phyloP scores from a whole-genome alignment of 805 yeast species.

The Candida parachauliodes region DNA sequence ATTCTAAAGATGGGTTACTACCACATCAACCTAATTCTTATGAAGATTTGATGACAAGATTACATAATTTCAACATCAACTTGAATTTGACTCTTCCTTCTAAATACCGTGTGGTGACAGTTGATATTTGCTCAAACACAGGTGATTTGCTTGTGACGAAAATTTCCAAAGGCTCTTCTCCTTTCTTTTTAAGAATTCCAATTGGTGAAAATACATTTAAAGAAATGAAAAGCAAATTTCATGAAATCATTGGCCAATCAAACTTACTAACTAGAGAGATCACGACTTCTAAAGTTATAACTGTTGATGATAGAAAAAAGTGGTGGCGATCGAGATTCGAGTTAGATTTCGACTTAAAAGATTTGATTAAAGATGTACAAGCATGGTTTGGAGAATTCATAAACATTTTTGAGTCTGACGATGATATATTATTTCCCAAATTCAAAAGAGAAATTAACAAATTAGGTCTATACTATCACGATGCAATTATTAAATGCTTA shows the following conservation, averaged over 20 bases:
- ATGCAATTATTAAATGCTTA: constrained; percentile 5
- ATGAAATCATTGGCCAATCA: constrained; percentile 55
- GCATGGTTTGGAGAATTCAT: constrained; percentile 78
- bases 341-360: constrained; percentile 54
- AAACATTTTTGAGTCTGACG: constrained; percentile 48
- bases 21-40: constrained; percentile 10
- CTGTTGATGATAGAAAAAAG: constrained; percentile 54
- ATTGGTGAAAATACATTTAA: constrained; percentile 42
- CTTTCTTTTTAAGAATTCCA: constrained; percentile 57
- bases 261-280: constrained; percentile 55
- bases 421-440: constrained; percentile 17
- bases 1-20: constrained; percentile 9
- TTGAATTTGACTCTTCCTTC: constrained; percentile 15
- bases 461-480: constrained; percentile 2
- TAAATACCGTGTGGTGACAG: constrained; percentile 55
- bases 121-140: constrained; percentile 56
- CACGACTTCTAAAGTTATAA: constrained; percentile 47
- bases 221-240: constrained; percentile 28
- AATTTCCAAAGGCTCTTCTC: constrained; percentile 28
- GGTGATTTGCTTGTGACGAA: constrained; percentile 58
- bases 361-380: constrained; percentile 56
- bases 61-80: constrained; percentile 11
- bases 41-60: constrained; percentile 5
- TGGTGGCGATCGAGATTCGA: constrained; percentile 79
- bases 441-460: constrained; percentile 18